A percentile compares a stretch with the other conserved stretches of the same genome.
Evolutionary conservation across 495 filamentous ascomycete genomes (phyloP).

Genomic region (Cairneyella variabilis): DNA sequence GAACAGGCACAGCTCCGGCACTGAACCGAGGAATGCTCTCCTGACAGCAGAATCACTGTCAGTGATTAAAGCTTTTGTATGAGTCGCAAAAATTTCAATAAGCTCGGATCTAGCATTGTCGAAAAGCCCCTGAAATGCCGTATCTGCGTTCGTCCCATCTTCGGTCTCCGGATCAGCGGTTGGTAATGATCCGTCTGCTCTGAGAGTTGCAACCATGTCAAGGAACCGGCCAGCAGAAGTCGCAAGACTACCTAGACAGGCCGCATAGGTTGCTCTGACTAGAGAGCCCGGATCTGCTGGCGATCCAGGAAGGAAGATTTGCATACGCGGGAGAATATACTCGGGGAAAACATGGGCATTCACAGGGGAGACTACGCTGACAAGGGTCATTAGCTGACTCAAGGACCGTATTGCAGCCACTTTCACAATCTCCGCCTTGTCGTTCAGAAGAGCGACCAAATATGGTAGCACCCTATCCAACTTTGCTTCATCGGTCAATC

Average conservation of each 20-base stretch:
- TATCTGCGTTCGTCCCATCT: conserved; percentile 53
- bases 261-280: conserved; percentile 86
- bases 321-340: conserved; percentile 83
- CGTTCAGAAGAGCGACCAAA: conserved; percentile 73
- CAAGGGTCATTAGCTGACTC: conserved; percentile 82
- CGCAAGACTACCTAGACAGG: conserved; percentile 87
- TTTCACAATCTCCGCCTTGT: conserved; percentile 77
- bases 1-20: conserved; percentile 89
- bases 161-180: conserved; percentile 78
- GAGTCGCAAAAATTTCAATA: conserved; percentile 72
- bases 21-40: conserved; percentile 88
- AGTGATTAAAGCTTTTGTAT: conserved; percentile 85
- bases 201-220: conserved; percentile 83
- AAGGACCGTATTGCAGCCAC: conserved; percentile 80
- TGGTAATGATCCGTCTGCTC: conserved; percentile 77
- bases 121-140: conserved; percentile 73
- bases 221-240: conserved; percentile 81
- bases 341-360: conserved; percentile 95
- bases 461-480: conserved; percentile 93
- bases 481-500: conserved; percentile 92
- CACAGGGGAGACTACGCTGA: conserved; percentile 83
- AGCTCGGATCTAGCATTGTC: conserved; percentile 78
- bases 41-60: conserved; percentile 86
- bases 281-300: conserved; percentile 57
- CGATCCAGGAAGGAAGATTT: conserved; percentile 59